Evolutionary conservation across 176 grass and related monocot genomes (phyloP), one percentile per base, ranked within the genome.

Genomic region (Hyparrhenia diplandra): DNA sequence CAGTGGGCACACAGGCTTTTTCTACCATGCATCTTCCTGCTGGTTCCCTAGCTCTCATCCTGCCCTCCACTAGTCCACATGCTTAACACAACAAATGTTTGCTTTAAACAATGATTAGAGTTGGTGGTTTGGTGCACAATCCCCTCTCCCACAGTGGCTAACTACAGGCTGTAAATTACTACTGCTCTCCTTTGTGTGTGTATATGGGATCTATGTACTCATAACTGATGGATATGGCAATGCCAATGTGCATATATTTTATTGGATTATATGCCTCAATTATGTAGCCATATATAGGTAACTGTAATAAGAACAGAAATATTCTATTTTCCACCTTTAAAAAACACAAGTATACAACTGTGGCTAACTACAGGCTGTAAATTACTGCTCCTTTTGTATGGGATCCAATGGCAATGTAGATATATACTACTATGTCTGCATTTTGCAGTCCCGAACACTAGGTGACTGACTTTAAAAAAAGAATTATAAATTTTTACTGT

Each of bases 51-150:
- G 74, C 36, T 37, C 57, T 73, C 46, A 73, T 86, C 66, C 59
- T 67, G 57, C 16, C 73, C 40, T 72, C 78, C 78, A 82, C 78
- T 67, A 43, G 14, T 64, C 37, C 55, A 10, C 45, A 82, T 78
- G 46, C 66, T 82, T 85, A 86, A 78, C 65, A 89, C 67, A 61
- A 89, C 60, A 46, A 78, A 78, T 67, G 13, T 0, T 27, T 61
- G 46, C 24, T 78, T 60, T 62, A 68, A 45, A 52, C 45, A 78
- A 90, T 86, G 47, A 83, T 90, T 83, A 79, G 73, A 42, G 55
- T 13, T 52, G 49, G 74, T 90, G 74, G 88, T 90, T 79, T 43
- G 83, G 73, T 34, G 14, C 39, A 32, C 88, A 39, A 59, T 85
- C 73, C 36, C 30, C 71, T 60, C 45, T 65, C 31, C 43, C 57